Conservation (phyloP, 306 rosid species). For the Quercus agrifolia region DNA sequence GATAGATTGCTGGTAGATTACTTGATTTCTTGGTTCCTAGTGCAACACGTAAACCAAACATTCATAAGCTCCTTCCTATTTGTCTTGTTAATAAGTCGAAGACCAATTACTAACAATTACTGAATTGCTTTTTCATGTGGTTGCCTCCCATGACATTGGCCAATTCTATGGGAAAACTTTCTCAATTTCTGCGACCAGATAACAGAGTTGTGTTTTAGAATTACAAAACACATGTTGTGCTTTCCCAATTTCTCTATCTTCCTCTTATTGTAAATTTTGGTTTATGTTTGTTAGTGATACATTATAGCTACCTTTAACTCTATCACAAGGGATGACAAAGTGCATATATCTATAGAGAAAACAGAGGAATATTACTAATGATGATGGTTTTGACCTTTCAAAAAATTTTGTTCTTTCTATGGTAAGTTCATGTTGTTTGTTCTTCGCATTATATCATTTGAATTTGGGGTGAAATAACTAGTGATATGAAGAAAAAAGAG, state of each 20-base stretch:
- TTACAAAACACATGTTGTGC: conserved; percentile 4
- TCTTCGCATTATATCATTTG: neutral
- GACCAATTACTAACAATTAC: too few relatives aligned
- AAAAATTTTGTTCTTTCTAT: neutral
- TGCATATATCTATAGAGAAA: neutral
- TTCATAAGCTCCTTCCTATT: too few relatives aligned
- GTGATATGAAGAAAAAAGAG: neutral
- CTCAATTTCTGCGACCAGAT: too few relatives aligned
- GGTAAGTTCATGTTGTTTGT: neutral
- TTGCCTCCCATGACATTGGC: too few relatives aligned
- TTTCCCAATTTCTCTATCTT: neutral
- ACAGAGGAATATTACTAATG: neutral
- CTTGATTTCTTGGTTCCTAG: too few relatives aligned
- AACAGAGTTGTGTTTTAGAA: neutral
- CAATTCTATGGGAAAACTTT: too few relatives aligned
- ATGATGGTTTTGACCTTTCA: neutral
- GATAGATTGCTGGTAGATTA: too few relatives aligned
- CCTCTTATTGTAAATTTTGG: neutral
- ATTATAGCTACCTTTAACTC: neutral
- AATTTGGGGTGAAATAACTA: neutral
- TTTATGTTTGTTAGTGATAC: conserved; percentile 1
- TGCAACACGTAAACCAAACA: too few relatives aligned
- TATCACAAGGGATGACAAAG: neutral
- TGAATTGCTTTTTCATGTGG: too few relatives aligned
- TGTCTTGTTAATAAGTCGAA: too few relatives aligned